phyloP scores from a whole-genome alignment of 192 early-diverging fungal genomes.

The Coemansia sp. region DNA sequence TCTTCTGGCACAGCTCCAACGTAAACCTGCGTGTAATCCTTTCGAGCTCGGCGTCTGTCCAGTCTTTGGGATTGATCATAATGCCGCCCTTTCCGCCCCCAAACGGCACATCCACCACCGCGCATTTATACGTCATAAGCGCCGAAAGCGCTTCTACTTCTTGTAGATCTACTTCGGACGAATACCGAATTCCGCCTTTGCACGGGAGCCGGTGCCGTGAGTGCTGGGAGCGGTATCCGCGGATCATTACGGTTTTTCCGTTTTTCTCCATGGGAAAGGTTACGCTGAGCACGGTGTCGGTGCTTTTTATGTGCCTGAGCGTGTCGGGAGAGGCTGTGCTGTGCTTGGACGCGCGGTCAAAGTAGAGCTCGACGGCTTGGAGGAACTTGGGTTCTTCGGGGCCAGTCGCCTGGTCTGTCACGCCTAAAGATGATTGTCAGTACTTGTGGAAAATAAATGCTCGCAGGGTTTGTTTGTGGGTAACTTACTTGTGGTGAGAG shows the following conservation, averaged over 20 bases:
- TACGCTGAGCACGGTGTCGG: constrained; percentile 70
- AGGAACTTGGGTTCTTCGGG: constrained; percentile 70
- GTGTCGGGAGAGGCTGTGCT: constrained; percentile 61
- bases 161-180: constrained; percentile 74
- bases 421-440: constrained; percentile 9
- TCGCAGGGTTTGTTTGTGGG: not conserved
- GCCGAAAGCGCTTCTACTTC: constrained; percentile 82
- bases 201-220: constrained; percentile 77
- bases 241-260: constrained; percentile 68
- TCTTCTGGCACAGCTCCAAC: constrained; percentile 81
- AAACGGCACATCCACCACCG: constrained; percentile 83
- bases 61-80: constrained; percentile 77
- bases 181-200: constrained; percentile 83
- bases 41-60: constrained; percentile 70
- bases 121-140: constrained; percentile 86
- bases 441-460: not conserved
- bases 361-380: constrained; percentile 69
- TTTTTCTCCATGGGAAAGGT: constrained; percentile 76
- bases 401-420: constrained; percentile 55
- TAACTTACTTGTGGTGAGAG: not conserved
- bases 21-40: constrained; percentile 81
- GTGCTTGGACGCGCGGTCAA: constrained; percentile 69
- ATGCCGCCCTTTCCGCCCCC: constrained; percentile 81
- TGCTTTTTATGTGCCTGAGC: constrained; percentile 68
- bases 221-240: constrained; percentile 80